These are phyloP conservation scores for Corymbia calophylla DNA, from an alignment of 441 rosid species.

Conservation along the genomic window DNA sequence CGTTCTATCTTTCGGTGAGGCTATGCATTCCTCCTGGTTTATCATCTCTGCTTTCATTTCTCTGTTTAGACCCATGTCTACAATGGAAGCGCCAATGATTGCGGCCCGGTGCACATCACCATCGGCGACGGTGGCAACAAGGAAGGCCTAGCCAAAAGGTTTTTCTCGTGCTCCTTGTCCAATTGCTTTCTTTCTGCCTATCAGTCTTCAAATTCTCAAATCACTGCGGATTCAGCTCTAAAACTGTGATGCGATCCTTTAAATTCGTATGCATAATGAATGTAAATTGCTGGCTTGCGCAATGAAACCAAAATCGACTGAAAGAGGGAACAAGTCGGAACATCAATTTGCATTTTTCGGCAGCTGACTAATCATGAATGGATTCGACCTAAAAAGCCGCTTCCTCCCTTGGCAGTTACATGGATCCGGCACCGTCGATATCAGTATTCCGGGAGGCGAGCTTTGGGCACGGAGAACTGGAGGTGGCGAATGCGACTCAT, in stretches of 20 bases:
- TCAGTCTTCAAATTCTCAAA: neutral
- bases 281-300: neutral
- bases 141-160: slow-evolving; percentile 71
- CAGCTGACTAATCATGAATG: neutral
- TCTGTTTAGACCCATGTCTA: slow-evolving; percentile 46
- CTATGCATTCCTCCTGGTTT: neutral
- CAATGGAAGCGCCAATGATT: slow-evolving; percentile 34
- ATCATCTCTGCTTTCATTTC: neutral
- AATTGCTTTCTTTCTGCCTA: neutral
- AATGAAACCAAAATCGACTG: neutral
- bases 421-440: slow-evolving; percentile 33
- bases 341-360: neutral
- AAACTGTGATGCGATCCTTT: neutral
- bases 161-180: neutral
- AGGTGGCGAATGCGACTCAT: slow-evolving; percentile 51
- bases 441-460: slow-evolving; percentile 68
- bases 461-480: slow-evolving; percentile 62
- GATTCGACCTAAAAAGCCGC: neutral
- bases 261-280: neutral
- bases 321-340: neutral
- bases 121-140: slow-evolving; percentile 79
- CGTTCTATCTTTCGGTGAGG: neutral
- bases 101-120: slow-evolving; percentile 58
- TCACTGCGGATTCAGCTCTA: neutral
- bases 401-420: slow-evolving; percentile 20